phyloP scores from a whole-genome alignment of 305 asterid genomes.

The Fraxinus velutina region DNA sequence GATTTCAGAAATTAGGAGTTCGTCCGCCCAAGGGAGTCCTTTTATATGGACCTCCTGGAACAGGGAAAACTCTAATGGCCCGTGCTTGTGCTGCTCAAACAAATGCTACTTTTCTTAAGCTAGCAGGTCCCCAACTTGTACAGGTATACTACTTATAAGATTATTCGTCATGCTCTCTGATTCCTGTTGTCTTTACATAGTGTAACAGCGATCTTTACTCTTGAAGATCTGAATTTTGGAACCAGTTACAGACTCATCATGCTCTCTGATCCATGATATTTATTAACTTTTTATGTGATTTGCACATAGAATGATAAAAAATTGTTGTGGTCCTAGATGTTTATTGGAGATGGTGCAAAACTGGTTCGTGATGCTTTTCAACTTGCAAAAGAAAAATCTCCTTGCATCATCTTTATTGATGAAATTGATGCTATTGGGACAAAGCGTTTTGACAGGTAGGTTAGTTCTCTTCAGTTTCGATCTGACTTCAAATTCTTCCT shows the following conservation, averaged over 20 bases:
- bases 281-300: background rate
- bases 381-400: conserved; percentile 67
- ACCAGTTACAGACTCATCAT: background rate
- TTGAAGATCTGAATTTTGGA: background rate
- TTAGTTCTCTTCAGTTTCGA: background rate
- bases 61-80: conserved; percentile 55
- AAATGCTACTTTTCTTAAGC: conserved; percentile 91
- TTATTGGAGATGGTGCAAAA: conserved; percentile 70
- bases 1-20: conserved; percentile 80
- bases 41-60: conserved; percentile 55
- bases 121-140: conserved; percentile 95
- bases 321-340: conserved; percentile 41
- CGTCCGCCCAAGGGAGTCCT: conserved; percentile 74
- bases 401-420: conserved; percentile 65
- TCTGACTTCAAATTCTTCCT: background rate
- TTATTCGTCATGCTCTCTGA: background rate
- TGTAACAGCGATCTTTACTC: background rate
- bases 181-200: background rate
- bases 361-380: conserved; percentile 64
- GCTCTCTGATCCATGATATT: background rate
- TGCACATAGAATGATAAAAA: background rate
- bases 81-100: conserved; percentile 67
- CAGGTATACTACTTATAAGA: conserved; percentile 41
- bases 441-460: conserved; percentile 61
- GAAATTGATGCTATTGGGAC: conserved; percentile 74